Evolutionary conservation across 208 protist genomes (phyloP), one percentile per base, ranked within the genome.

Genomic region (Wallacemonas sp.): DNA sequence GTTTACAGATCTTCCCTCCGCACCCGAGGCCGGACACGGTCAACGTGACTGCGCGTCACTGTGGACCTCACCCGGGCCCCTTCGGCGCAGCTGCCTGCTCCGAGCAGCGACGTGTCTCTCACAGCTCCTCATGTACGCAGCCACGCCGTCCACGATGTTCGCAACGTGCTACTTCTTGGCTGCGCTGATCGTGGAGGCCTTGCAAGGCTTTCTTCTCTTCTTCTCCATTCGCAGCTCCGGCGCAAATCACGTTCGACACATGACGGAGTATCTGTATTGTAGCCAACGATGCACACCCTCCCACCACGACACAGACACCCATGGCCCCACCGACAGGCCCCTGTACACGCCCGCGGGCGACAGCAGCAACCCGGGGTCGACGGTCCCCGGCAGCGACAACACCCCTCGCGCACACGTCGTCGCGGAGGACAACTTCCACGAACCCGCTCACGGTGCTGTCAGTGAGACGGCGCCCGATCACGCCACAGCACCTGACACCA

Each of bases 171-270:
- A 39, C 32, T 33, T 58, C 8, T 19, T 58, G 30, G 52, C 52
- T 2, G 52, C 23, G 14, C 3, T 39, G 8, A 4, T 58, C 14
- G 32, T 39, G n/a, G 52, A 58, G 32, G 32, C n/a, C 0, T 12
- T 24, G 9, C 52, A 58, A 21, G 52, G 52, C 32, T 21, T 41
- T 19, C 14, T 58, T 0, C 52, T 58, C n/a, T 58, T 41, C 52
- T n/a, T 58, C 29, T 58, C 52, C 3, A 39, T n/a, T 3, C 0
- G n/a, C 16, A 33, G 32, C 23, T 24, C 52, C 14, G 16, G 30
- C 4, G 52, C 19, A 0, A 58, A 38, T 21, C 30, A n/a, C 4
- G 52, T 58, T 3, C 52, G 52, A 4, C 52, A 58, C 8, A n/a
- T 5, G 34, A 30, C 38, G 29, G 52, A 58, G 52, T 58, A 58